phyloP scores from a whole-genome alignment of 1,139 yeast species.

The Suhomyces taliae region DNA sequence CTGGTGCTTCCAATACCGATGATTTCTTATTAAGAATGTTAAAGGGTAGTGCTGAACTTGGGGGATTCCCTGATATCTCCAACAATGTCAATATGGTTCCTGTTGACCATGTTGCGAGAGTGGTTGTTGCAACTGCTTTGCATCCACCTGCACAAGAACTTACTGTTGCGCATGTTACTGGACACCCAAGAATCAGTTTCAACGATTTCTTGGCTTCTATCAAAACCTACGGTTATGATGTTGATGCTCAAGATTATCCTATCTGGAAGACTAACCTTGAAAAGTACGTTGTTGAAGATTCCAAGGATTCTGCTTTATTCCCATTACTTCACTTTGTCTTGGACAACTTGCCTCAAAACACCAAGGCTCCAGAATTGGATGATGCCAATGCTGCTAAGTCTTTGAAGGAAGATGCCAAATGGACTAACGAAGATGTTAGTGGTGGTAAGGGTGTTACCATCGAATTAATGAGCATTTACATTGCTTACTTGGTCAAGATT shows the following conservation, averaged over 20 bases:
- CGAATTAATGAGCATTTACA: slow-evolving; percentile 69
- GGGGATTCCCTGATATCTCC: slow-evolving; percentile 77
- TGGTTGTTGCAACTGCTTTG: slow-evolving; percentile 79
- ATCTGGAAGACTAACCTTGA: slow-evolving; percentile 80
- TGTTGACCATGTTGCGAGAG: slow-evolving; percentile 95
- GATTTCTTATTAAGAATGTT: slow-evolving; percentile 92
- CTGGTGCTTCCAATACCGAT: slow-evolving; percentile 93
- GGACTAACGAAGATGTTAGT: slow-evolving; percentile 67
- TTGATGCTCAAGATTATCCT: slow-evolving; percentile 63
- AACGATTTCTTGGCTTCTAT: slow-evolving; percentile 70
- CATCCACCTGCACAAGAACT: slow-evolving; percentile 63
- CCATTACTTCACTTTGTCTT: slow-evolving; percentile 93
- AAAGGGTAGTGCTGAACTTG: slow-evolving; percentile 90
- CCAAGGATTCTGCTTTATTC: slow-evolving; percentile 81
- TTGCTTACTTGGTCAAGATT: slow-evolving; percentile 73
- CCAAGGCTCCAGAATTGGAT: slow-evolving; percentile 94
- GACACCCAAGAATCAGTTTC: slow-evolving; percentile 87
- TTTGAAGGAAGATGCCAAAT: slow-evolving; percentile 56
- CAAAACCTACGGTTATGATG: slow-evolving; percentile 68
- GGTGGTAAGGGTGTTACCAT: slow-evolving; percentile 71
- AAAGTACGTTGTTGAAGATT: slow-evolving; percentile 60
- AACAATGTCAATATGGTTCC: slow-evolving; percentile 96
- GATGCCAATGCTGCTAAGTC: slow-evolving; percentile 74
- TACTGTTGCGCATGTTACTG: slow-evolving; percentile 92
- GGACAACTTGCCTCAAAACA: slow-evolving; percentile 85